Conservation (phyloP, 1,284 basidiomycete genomes). For the Fomitopsis pinicola region DNA sequence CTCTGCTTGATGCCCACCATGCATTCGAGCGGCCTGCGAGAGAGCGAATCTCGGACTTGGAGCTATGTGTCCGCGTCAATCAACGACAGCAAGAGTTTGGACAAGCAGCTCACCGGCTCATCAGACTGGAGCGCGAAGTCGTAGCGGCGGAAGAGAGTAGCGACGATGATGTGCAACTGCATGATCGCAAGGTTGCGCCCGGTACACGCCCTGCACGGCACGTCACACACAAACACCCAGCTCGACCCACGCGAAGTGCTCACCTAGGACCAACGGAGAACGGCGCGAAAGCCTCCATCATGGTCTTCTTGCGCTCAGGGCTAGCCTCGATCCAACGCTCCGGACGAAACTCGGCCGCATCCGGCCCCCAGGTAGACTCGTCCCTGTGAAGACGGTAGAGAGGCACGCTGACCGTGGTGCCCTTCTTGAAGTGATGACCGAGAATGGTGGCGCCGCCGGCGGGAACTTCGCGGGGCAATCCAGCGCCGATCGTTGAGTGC, state of each 20-base stretch:
- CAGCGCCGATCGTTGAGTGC: conserved; percentile 17
- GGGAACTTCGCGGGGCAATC: conserved; percentile 23
- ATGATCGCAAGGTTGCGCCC: conserved; percentile 32
- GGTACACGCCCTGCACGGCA: conserved; percentile 18
- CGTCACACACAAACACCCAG: neutral
- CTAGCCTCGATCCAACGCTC: conserved; percentile 35
- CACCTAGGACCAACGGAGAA: conserved; percentile 11
- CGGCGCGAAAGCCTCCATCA: conserved; percentile 14
- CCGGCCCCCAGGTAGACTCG: conserved; percentile 32
- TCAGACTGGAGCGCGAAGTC: conserved; percentile 26
- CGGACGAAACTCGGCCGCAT: conserved; percentile 33
- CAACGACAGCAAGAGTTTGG: neutral
- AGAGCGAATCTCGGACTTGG: conserved; percentile 1
- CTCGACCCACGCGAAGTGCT: neutral
- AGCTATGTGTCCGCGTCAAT: neutral
- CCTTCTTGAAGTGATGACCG: conserved; percentile 16
- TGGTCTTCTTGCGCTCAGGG: conserved; percentile 6
- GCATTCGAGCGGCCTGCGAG: conserved; percentile 5
- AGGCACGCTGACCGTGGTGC: conserved; percentile 24
- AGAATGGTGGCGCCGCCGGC: conserved; percentile 14
- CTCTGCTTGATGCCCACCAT: conserved; percentile 8
- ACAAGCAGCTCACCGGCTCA: conserved; percentile 23
- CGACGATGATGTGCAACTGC: conserved; percentile 34
- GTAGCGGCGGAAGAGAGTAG: conserved; percentile 34
- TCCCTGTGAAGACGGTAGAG: conserved; percentile 34